A percentile compares a stretch with the other conserved stretches of the same genome.
These are phyloP conservation scores for Coelastrella sp. DNA, from an alignment of 139 green algal genomes.

Conservation along the genomic window DNA sequence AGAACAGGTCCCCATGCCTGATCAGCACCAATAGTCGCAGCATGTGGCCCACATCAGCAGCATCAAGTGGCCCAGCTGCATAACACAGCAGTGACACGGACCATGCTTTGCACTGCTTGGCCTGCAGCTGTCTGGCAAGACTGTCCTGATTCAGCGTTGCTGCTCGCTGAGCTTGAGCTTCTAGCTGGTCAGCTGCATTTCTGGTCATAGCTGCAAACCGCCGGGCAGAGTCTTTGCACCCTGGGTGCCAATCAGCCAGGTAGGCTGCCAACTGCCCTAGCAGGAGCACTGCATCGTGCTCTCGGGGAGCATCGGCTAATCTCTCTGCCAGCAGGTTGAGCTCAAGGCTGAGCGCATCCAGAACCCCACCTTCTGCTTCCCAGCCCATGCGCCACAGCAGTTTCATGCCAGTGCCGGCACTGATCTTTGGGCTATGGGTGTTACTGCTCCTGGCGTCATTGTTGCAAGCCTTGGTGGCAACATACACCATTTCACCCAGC, in stretches of 20 bases:
- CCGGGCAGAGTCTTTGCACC: slow-evolving; percentile 27
- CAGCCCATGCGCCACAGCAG: slow-evolving; percentile 52
- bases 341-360: slow-evolving; percentile 44
- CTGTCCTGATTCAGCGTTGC: not conserved
- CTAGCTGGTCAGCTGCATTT: slow-evolving; percentile 48
- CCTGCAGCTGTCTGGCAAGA: slow-evolving; percentile 34
- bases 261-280: slow-evolving; percentile 21
- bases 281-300: slow-evolving; percentile 30
- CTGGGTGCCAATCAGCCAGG: slow-evolving; percentile 6
- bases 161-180: not conserved
- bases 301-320: slow-evolving; percentile 39
- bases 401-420: not conserved
- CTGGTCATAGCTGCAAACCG: slow-evolving; percentile 59
- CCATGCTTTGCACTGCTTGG: slow-evolving; percentile 27
- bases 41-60: slow-evolving; percentile 8
- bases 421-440: not conserved
- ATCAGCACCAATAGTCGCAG: slow-evolving; percentile 41
- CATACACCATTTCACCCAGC: slow-evolving; percentile 43
- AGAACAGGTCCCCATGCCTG: slow-evolving; percentile 52
- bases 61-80: not conserved
- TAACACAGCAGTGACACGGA: slow-evolving; percentile 19
- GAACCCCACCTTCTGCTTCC: slow-evolving; percentile 5
- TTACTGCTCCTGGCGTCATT: not conserved
- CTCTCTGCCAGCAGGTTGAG: slow-evolving; percentile 47
- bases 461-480: not conserved